These are phyloP conservation scores for Chrysoporthe austroafricana DNA, from an alignment of 2,329 filamentous ascomycete genomes.

Conservation along the genomic window DNA sequence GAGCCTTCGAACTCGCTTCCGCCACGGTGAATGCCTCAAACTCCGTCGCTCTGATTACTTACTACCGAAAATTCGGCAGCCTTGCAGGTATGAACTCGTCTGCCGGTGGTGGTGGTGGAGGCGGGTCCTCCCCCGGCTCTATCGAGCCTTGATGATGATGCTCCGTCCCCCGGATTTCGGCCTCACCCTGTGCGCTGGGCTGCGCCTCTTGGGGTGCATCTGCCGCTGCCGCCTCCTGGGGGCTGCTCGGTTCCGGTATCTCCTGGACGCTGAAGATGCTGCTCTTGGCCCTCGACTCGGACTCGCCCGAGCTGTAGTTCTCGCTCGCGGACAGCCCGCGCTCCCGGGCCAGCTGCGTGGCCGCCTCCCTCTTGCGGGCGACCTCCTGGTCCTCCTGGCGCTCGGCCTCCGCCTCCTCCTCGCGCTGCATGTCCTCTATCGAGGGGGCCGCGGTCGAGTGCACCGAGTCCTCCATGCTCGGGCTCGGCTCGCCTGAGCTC, in stretches of 20 bases:
- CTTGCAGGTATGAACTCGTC: conserved; percentile 60
- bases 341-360: conserved; percentile 53
- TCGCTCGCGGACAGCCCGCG: conserved; percentile 46
- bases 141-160: not conserved
- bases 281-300: conserved; percentile 38
- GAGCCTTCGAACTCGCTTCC: not conserved
- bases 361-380: conserved; percentile 56
- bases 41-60: not conserved
- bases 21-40: not conserved
- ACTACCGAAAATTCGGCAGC: conserved; percentile 57
- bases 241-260: conserved; percentile 32
- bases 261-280: conserved; percentile 37
- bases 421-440: conserved; percentile 52
- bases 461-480: conserved; percentile 43
- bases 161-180: not conserved
- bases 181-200: not conserved
- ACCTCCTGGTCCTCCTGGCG: conserved; percentile 58
- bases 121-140: conserved; percentile 21
- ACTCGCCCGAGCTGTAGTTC: conserved; percentile 42
- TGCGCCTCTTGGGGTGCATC: not conserved
- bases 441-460: conserved; percentile 46
- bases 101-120: not conserved
- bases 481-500: conserved; percentile 34
- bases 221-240: conserved; percentile 26
- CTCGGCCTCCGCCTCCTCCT: conserved; percentile 56